A percentile compares a stretch with the other conserved stretches of the same genome.
Conservation (phyloP, 1,139 yeast genomes). For the Magnusiomyces fungicola region DNA sequence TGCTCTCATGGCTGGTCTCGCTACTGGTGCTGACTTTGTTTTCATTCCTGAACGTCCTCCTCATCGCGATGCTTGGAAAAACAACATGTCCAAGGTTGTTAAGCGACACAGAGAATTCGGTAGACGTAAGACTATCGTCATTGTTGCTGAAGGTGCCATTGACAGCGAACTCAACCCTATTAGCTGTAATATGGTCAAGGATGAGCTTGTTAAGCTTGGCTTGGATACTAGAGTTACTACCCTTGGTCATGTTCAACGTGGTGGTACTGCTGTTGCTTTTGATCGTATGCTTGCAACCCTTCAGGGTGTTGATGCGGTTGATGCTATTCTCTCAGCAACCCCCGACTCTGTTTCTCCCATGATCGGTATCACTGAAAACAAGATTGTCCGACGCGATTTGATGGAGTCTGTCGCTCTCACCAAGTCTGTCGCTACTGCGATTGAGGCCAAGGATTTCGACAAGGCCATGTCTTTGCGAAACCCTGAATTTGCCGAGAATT, state of each 20-base stretch:
- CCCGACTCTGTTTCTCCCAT: constrained; percentile 93
- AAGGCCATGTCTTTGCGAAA: constrained; percentile 84
- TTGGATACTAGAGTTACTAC: constrained; percentile 93
- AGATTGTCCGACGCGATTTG: constrained; percentile 73
- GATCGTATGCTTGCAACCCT: constrained; percentile 87
- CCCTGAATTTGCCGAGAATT: constrained; percentile 75
- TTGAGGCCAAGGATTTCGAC: constrained; percentile 67
- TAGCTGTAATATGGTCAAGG: constrained; percentile 68
- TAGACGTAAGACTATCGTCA: constrained; percentile 87
- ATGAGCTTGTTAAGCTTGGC: constrained; percentile 73
- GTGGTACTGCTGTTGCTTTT: constrained; percentile 94
- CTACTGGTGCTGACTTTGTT: constrained; percentile 91
- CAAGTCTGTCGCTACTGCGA: constrained; percentile 80
- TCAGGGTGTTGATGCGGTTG: constrained; percentile 97
- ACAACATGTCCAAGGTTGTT: constrained; percentile 54
- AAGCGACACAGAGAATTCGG: constrained; percentile 77
- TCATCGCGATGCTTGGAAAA: constrained; percentile 57
- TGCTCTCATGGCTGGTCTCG: constrained; percentile 91
- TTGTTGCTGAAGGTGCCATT: constrained; percentile 97
- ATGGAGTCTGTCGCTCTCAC: constrained; percentile 87
- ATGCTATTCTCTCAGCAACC: constrained; percentile 80
- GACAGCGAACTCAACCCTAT: constrained; percentile 77
- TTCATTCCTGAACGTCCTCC: constrained; percentile 91
- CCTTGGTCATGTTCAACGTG: constrained; percentile 95
- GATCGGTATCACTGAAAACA: constrained; percentile 85